phyloP scores from a whole-genome alignment of 2,329 filamentous ascomycete species.

The Aspergillus ochraceoroseus region DNA sequence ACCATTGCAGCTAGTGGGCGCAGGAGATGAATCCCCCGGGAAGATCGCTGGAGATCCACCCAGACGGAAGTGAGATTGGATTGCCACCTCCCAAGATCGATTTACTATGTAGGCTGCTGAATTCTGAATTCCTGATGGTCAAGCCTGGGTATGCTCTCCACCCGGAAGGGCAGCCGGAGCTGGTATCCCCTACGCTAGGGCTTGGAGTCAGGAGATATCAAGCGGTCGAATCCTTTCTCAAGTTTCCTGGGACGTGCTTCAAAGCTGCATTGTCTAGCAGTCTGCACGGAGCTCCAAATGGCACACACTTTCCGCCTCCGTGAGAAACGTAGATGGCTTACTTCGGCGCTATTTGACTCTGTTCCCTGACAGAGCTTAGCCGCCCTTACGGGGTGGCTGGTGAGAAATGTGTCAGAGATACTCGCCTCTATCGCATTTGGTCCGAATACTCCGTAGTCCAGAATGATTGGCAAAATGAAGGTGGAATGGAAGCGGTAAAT shows the following conservation, averaged over 20 bases:
- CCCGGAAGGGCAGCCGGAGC: slow-evolving; percentile 6
- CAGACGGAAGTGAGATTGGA: slow-evolving; percentile 6
- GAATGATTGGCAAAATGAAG: background rate
- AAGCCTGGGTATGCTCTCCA: slow-evolving; percentile 2
- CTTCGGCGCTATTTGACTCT: slow-evolving; percentile 10
- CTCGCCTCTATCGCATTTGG: slow-evolving; percentile 1
- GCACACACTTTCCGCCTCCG: slow-evolving; percentile 4
- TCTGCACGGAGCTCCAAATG: slow-evolving; percentile 8
- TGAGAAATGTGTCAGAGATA: background rate
- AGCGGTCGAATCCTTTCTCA: background rate
- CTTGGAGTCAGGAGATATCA: background rate
- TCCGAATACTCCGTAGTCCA: background rate
- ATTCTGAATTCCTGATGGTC: background rate
- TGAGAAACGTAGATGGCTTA: slow-evolving; percentile 7
- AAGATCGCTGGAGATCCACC: slow-evolving; percentile 12
- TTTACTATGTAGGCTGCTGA: slow-evolving; percentile 2
- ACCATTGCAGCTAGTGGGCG: slow-evolving; percentile 8
- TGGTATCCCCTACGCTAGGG: background rate
- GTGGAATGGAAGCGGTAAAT: too few species aligned
- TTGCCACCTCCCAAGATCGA: slow-evolving; percentile 12
- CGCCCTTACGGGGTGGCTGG: slow-evolving; percentile 3
- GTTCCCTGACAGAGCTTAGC: background rate
- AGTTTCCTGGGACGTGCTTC: too few species aligned
- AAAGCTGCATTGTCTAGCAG: too few species aligned
- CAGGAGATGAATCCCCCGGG: slow-evolving; percentile 3